Evolutionary conservation across 1,284 basidiomycete species (phyloP).

Genomic region (Agaricales sp.): DNA sequence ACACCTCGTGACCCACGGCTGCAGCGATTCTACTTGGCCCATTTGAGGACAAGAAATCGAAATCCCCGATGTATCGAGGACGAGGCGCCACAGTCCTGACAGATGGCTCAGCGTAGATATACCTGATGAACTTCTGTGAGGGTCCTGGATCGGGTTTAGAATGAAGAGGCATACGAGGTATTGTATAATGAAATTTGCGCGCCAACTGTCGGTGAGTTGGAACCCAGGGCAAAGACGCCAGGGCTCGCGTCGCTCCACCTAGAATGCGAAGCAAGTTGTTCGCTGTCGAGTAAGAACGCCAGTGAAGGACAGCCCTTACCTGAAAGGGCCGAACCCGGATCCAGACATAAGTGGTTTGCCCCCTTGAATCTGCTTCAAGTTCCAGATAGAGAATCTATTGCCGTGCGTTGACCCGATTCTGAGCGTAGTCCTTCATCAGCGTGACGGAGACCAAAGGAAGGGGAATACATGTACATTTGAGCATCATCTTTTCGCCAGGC

Average conservation of each 20-base stretch:
- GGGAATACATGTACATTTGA: conserved; percentile 44
- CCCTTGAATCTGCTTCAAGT: conserved; percentile 56
- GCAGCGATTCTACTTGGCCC: conserved; percentile 56
- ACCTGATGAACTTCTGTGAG: conserved; percentile 22
- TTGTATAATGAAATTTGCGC: conserved; percentile 64
- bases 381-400: conserved; percentile 62
- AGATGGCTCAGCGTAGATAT: conserved; percentile 52
- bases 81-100: conserved; percentile 43
- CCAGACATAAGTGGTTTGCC: conserved; percentile 65
- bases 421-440: conserved; percentile 11
- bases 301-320: conserved; percentile 5
- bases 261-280: conserved; percentile 8
- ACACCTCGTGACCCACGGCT: conserved; percentile 47
- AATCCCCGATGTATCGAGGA: conserved; percentile 58
- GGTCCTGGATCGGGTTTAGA: background rate
- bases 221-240: conserved; percentile 66
- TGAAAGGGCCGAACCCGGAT: conserved; percentile 49
- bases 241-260: conserved; percentile 72
- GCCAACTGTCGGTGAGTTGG: conserved; percentile 43
- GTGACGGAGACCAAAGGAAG: conserved; percentile 6
- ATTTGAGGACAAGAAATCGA: conserved; percentile 56
- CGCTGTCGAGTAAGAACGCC: conserved; percentile 4
- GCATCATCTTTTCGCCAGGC: conserved; percentile 59
- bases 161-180: conserved; percentile 9
- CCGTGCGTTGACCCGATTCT: conserved; percentile 70